Evolutionary conservation across 352 stramenopile genomes (phyloP).

Genomic region (Phytophthora agathidicida): DNA sequence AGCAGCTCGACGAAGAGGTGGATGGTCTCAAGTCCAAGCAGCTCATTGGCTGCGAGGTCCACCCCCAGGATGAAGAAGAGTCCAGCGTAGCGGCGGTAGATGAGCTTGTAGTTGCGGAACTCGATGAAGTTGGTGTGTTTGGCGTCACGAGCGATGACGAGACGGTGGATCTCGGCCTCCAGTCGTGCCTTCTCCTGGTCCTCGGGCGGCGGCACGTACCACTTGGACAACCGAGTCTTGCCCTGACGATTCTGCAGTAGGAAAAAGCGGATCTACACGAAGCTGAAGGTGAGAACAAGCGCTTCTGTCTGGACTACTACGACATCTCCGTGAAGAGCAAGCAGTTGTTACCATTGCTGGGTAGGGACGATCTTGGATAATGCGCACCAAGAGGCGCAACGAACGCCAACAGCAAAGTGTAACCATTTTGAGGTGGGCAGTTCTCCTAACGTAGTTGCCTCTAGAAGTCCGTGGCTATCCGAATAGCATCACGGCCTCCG

Average conservation of each 20-base stretch:
- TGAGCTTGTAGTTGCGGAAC: constrained; percentile 99
- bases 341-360: constrained; percentile 14
- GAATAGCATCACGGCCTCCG: too few relatives aligned
- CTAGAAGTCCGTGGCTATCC: too few relatives aligned
- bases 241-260: constrained; percentile 99
- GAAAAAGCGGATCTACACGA: constrained; percentile 95
- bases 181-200: constrained; percentile 86
- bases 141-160: constrained; percentile 88
- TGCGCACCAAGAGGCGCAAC: constrained; percentile 10
- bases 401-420: too few relatives aligned
- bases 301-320: too few relatives aligned
- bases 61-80: constrained; percentile 99
- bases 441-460: too few relatives aligned
- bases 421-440: too few relatives aligned
- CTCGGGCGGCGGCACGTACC: constrained; percentile 92
- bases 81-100: constrained; percentile 98
- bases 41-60: constrained; percentile 97
- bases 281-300: constrained; percentile 4
- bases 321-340: too few relatives aligned
- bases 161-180: constrained; percentile 91
- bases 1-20: constrained; percentile 98
- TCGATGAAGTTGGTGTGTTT: constrained; percentile 97
- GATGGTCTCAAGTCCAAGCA: constrained; percentile 98
- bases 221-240: constrained; percentile 99
- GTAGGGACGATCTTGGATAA: constrained; percentile 1